Percentiles rank a stretch among this genome's conserved stretches.
phyloP scores from a whole-genome alignment of 495 filamentous ascomycete species.

The Articulospora tetracladia region DNA sequence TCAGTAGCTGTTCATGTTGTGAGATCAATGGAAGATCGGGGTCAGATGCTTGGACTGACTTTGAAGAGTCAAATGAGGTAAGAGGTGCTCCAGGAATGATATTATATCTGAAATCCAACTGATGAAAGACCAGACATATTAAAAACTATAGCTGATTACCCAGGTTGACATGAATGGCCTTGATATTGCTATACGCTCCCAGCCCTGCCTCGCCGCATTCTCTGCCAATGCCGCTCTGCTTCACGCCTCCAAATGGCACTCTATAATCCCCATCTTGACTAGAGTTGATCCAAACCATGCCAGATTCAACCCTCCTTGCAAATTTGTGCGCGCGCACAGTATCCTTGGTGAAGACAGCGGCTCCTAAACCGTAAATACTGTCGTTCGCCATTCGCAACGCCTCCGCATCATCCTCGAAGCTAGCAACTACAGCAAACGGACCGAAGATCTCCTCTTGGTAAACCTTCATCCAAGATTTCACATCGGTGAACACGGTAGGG shows the following conservation, averaged over 20 bases:
- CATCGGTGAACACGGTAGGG: neutral
- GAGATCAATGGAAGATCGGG: too few relatives aligned
- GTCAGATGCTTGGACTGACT: too few relatives aligned
- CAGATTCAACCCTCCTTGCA: conserved; percentile 68
- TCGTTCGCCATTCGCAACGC: conserved; percentile 73
- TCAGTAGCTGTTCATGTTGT: too few relatives aligned
- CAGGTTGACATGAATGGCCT: neutral
- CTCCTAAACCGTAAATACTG: conserved; percentile 73
- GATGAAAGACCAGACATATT: too few relatives aligned
- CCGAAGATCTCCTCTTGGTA: conserved; percentile 48
- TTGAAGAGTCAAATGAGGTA: too few relatives aligned
- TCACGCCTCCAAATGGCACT: conserved; percentile 15
- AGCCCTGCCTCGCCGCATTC: neutral
- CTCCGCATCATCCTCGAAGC: conserved; percentile 57
- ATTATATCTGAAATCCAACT: too few relatives aligned
- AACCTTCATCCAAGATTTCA: neutral
- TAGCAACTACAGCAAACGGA: conserved; percentile 45
- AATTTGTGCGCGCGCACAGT: conserved; percentile 68
- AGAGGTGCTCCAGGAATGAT: too few relatives aligned
- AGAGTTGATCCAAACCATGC: conserved; percentile 80
- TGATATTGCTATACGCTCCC: neutral
- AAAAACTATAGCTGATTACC: too few relatives aligned
- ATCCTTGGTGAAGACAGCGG: conserved; percentile 80
- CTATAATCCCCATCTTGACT: neutral
- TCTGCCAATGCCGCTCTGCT: conserved; percentile 11